Evolutionary conservation across 805 yeast genomes (phyloP).

Genomic region (Hanseniaspora lindneri): DNA sequence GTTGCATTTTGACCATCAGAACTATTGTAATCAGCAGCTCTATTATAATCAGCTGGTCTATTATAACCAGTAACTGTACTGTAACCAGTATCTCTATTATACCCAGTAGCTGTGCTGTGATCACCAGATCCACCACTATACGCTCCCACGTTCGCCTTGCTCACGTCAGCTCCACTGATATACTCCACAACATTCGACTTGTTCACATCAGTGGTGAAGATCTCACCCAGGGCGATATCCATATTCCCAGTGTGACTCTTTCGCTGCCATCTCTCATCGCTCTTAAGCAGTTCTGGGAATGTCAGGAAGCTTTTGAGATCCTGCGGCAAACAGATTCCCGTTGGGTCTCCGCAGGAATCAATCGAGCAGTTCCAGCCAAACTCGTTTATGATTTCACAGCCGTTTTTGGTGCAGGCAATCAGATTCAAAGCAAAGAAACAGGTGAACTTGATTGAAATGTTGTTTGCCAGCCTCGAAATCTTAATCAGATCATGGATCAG

Average conservation of each 20-base stretch:
- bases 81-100: too few species aligned
- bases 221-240: neutral
- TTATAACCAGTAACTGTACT: too few species aligned
- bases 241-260: neutral
- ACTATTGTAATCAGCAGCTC: too few species aligned
- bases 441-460: conserved; percentile 58
- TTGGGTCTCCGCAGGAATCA: conserved; percentile 34
- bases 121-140: too few species aligned
- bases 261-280: neutral
- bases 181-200: neutral
- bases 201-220: neutral
- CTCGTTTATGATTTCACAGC: conserved; percentile 75
- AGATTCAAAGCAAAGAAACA: conserved; percentile 71
- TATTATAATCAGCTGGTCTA: too few species aligned
- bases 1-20: too few species aligned
- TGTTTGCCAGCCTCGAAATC: conserved; percentile 36
- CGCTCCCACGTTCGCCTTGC: too few species aligned
- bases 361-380: conserved; percentile 54
- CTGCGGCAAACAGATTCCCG: conserved; percentile 34
- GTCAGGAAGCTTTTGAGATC: conserved; percentile 27
- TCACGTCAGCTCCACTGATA: too few species aligned
- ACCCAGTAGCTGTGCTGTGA: too few species aligned
- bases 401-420: conserved; percentile 60
- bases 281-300: conserved; percentile 19
- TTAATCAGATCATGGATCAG: conserved; percentile 43